Base-by-base conservation (phyloP, 2,329 filamentous ascomycete species). In the Exophiala lecanii-corni region DNA sequence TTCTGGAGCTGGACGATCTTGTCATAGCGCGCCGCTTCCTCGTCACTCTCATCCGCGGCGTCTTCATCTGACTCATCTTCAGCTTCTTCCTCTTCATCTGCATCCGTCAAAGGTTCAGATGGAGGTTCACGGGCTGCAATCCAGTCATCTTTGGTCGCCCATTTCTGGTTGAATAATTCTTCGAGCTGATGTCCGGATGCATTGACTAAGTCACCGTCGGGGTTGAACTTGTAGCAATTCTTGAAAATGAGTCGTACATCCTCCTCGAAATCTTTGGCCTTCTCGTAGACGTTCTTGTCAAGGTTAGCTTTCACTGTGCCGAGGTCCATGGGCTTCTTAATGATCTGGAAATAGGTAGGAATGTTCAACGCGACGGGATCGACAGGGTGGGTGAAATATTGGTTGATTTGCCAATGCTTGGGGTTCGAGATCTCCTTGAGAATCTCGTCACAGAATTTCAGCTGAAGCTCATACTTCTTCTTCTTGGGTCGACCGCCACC, bases 271-370 rank as follows among this genome's bases (percentile, higher is more conserved):
- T 96, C 89, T 62, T 88, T 89, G 1, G 86, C 75, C 43, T 76
- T 87, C 53, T 80, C 76, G 59, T 97, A 97, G 43, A 88, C 79
- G 18, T 89, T 88, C 9, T 73, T 73, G 55, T 83, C 79, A 30
- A 96, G 73, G 65, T 94, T 94, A 31, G 75, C 74, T 25, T 78
- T 73, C 59, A 95, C 84, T n/a, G 87, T 95, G 12, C 76, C 74
- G 37, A 96, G 73, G 62, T 98, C 91, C 91, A 97, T 98, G 0
- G 92, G 92, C 62, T 89, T 88, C 72, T 95, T 97, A 68, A 98
- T 89, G 49, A 97, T 73, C 58, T 84, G 88, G 62, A 92, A 87
- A 62, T 98, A 98, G 17, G 84, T 83, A 1, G 92, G 92, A 47
- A 97, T 96, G 61, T 91, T 89, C 41, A 97, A 71, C 1, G 89